Evolutionary conservation across 257 asterid species (phyloP), one percentile per base, ranked within the genome.

Genomic region (Anisodus acutangulus): DNA sequence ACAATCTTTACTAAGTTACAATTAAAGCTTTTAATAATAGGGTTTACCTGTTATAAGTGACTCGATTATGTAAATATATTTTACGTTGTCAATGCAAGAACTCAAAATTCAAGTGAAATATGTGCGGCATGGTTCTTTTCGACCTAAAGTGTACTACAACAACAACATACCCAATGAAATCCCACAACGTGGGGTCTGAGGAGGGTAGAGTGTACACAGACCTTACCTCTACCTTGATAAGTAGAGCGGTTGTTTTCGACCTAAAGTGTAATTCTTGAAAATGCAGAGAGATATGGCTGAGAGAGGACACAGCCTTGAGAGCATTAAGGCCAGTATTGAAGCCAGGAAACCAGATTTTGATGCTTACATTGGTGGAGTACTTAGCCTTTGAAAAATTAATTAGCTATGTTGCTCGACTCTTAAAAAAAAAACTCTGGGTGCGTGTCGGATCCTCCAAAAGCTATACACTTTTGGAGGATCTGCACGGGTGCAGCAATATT

Each of bases 221-320:
- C 35, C 35, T 31, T 31, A 31, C 35, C 35, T 22, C 26, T 22
- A 22, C 0, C 26, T 22, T 22, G 26, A 22, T 22, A 31, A 31
- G 35, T 31, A 31, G 35, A 31, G 35, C 4, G 62, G 43, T 51
- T 0, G 22, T 76, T 6, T 26, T 26, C 37, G n/a, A 67, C 22
- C 9, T 9, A 58, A 43, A 10, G 9, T 8, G 26, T 2, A n/a
- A 70, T 64, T 19, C 81, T 72, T 85, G 89, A 80, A 79, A 70
- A 81, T 89, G 89, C 90, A 96, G 99, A 92, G 99, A 86, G 99
- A 97, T 90, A 97, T 97, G 99, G 99, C 99, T 70, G 99, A 97
- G 87, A 92, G 99, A 92, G 99, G 99, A 9, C 99, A 97, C 95
- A 97, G 98, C 71, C 95, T 97, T 37, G 99, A 97, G 85, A 97